A percentile compares a stretch with the other conserved stretches of the same genome.
These are phyloP conservation scores for Albugo laibachii DNA, from an alignment of 352 stramenopile genomes.

Conservation along the genomic window DNA sequence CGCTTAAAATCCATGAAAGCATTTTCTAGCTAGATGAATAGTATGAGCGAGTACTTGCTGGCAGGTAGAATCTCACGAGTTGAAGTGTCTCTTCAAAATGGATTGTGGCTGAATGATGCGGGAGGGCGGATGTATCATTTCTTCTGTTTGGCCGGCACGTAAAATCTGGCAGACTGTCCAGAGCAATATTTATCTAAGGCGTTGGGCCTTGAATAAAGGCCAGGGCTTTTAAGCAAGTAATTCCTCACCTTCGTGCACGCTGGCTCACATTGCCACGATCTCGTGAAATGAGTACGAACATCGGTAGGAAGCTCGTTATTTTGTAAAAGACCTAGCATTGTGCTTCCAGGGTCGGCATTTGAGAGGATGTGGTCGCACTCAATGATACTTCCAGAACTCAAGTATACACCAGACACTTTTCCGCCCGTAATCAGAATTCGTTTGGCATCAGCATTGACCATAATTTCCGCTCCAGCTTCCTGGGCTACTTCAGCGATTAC, in stretches of 20 bases:
- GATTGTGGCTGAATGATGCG: conserved; percentile 73
- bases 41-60: background rate
- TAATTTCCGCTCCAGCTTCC: conserved; percentile 45
- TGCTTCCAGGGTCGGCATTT: conserved; percentile 56
- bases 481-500: conserved; percentile 37
- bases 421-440: conserved; percentile 32
- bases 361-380: conserved; percentile 50
- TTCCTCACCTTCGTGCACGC: conserved; percentile 48
- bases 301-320: conserved; percentile 24
- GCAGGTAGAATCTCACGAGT: conserved; percentile 14
- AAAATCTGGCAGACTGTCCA: conserved; percentile 72
- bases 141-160: conserved; percentile 46
- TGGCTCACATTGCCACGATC: conserved; percentile 63
- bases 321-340: conserved; percentile 68
- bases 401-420: conserved; percentile 31
- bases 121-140: conserved; percentile 32
- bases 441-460: conserved; percentile 38
- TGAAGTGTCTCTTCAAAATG: conserved; percentile 72
- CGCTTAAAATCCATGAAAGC: conserved; percentile 67
- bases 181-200: conserved; percentile 75
- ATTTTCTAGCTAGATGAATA: conserved; percentile 49
- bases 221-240: too few relatives aligned
- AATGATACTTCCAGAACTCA: conserved; percentile 29
- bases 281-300: conserved; percentile 47
- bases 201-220: too few relatives aligned